phyloP scores from a whole-genome alignment of 495 filamentous ascomycete genomes.

The Podospora australis region DNA sequence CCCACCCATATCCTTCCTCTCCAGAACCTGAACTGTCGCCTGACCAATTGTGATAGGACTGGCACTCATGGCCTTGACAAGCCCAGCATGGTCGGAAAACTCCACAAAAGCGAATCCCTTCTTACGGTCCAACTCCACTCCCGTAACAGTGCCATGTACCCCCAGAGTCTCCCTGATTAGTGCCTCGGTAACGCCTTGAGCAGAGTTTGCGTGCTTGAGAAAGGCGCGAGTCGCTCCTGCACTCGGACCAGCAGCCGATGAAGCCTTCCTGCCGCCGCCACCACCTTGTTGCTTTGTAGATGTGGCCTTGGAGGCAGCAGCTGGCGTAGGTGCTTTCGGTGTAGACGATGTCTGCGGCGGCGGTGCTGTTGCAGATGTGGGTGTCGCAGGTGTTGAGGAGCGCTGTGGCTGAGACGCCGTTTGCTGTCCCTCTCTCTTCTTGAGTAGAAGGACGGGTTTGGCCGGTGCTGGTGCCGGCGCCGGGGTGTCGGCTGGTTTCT shows the following conservation, averaged over 20 bases:
- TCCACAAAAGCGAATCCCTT: constrained; percentile 91
- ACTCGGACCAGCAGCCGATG: constrained; percentile 27
- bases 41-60: constrained; percentile 76
- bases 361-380: constrained; percentile 18
- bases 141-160: constrained; percentile 61
- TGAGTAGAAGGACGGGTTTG: constrained; percentile 36
- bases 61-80: constrained; percentile 72
- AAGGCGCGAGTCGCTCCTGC: constrained; percentile 73
- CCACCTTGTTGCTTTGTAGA: constrained; percentile 19
- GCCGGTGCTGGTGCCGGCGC: constrained; percentile 10
- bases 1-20: constrained; percentile 57
- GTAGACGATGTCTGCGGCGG: constrained; percentile 8
- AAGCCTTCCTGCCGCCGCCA: constrained; percentile 8
- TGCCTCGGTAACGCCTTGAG: constrained; percentile 81
- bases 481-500: constrained; percentile 1
- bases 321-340: constrained; percentile 18
- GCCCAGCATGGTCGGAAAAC: constrained; percentile 61
- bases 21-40: constrained; percentile 78
- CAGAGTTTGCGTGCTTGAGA: constrained; percentile 85
- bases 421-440: constrained; percentile 26
- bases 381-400: constrained; percentile 16
- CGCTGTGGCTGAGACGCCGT: constrained; percentile 21
- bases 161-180: constrained; percentile 66
- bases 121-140: constrained; percentile 83
- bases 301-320: constrained; percentile 29